Conservation (phyloP, 306 rosid genomes). For the Delonix regia region DNA sequence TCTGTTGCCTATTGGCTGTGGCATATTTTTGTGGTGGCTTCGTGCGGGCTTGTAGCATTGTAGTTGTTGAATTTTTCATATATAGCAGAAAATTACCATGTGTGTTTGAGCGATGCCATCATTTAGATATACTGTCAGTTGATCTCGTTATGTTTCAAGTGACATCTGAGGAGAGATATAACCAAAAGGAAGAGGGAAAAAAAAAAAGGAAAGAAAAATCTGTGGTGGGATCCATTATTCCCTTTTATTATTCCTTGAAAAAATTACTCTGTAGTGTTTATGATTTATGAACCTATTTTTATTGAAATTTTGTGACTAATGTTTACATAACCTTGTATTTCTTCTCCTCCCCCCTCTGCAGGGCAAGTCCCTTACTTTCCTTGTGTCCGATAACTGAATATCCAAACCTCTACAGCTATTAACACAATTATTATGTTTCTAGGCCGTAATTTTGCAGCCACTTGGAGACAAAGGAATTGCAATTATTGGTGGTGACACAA, state of each 20-base stretch:
- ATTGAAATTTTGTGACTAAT: too few relatives aligned
- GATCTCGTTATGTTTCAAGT: neutral
- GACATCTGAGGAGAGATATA: neutral
- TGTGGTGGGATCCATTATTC: neutral
- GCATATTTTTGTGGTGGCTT: neutral
- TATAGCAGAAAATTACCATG: conserved; percentile 10
- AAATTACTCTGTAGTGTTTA: too few relatives aligned
- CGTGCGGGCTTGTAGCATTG: neutral
- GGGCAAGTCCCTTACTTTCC: neutral
- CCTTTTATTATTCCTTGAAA: neutral
- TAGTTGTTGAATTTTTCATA: neutral
- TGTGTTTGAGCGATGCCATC: neutral
- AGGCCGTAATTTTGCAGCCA: conserved; percentile 97
- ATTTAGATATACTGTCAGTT: neutral
- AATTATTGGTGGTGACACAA: conserved; percentile 86
- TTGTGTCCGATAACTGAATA: neutral
- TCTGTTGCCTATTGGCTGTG: neutral
- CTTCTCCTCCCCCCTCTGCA: neutral
- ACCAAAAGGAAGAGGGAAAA: neutral
- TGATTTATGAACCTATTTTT: too few relatives aligned
- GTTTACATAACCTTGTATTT: neutral
- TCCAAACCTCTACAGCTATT: neutral
- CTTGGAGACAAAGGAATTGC: conserved; percentile 91
- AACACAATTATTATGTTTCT: conserved; percentile 31
- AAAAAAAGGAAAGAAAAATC: neutral